Evolutionary conservation across 2,329 filamentous ascomycete genomes (phyloP).

Genomic region (Colletotrichum eleusines): DNA sequence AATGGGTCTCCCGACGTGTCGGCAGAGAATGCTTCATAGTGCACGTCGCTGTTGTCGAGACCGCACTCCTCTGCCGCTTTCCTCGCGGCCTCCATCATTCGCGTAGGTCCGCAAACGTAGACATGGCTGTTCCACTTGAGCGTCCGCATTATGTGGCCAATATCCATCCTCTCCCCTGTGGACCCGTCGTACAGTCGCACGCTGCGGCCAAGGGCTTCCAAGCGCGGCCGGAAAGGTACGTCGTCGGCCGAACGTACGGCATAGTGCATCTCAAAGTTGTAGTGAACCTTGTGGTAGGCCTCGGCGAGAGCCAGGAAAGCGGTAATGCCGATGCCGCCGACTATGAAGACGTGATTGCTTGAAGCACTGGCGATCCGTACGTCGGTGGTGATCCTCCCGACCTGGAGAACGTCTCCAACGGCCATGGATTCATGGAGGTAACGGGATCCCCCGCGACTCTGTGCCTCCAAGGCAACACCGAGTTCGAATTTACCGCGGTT

Average conservation of each 20-base stretch:
- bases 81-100: conserved; percentile 66
- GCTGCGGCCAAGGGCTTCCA: conserved; percentile 56
- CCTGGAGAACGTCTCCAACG: conserved; percentile 63
- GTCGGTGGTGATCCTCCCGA: conserved; percentile 63
- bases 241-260: conserved; percentile 65
- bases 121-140: conserved; percentile 67
- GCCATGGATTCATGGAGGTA: conserved; percentile 65
- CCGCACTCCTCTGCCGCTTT: conserved; percentile 55
- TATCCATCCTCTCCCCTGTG: conserved; percentile 64
- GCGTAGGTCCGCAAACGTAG: conserved; percentile 70
- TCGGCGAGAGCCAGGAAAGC: conserved; percentile 68
- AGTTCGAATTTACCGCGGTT: conserved; percentile 64
- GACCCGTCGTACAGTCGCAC: conserved; percentile 66
- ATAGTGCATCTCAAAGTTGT: conserved; percentile 68
- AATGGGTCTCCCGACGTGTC: conserved; percentile 70
- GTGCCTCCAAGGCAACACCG: conserved; percentile 67
- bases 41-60: conserved; percentile 64
- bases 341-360: conserved; percentile 72
- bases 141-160: conserved; percentile 58
- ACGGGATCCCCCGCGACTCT: conserved; percentile 70
- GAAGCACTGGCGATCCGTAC: conserved; percentile 60
- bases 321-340: conserved; percentile 75
- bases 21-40: conserved; percentile 71
- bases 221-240: conserved; percentile 64
- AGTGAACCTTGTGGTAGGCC: conserved; percentile 58